phyloP scores from a whole-genome alignment of 1,284 basidiomycete genomes.

The Kalmanozyma brasiliensis region DNA sequence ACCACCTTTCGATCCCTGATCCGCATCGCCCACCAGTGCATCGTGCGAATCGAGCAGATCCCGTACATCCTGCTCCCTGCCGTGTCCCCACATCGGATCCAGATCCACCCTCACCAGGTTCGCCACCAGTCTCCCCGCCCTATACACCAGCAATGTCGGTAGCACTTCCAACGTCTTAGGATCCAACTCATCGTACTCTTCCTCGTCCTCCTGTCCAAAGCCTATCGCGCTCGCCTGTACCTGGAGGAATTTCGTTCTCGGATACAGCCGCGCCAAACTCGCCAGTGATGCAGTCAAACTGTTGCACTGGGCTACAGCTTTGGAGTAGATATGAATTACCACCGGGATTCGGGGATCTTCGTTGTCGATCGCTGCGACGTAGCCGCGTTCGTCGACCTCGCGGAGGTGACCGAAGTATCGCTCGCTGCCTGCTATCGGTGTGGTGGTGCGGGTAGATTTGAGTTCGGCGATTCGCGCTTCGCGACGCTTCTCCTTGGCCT shows the following conservation, averaged over 20 bases:
- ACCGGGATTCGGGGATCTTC: slow-evolving; percentile 38
- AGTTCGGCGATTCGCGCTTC: slow-evolving; percentile 49
- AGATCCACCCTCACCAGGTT: slow-evolving; percentile 60
- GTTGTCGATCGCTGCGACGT: slow-evolving; percentile 56
- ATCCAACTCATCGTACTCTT: slow-evolving; percentile 47
- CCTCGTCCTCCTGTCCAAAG: slow-evolving; percentile 52
- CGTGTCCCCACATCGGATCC: slow-evolving; percentile 47
- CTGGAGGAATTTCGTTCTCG: slow-evolving; percentile 57
- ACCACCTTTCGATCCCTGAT: too few relatives aligned
- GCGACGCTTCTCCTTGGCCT: slow-evolving; percentile 40
- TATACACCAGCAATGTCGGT: slow-evolving; percentile 59
- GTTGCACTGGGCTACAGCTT: slow-evolving; percentile 53
- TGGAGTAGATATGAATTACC: slow-evolving; percentile 61
- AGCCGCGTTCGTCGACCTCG: slow-evolving; percentile 56
- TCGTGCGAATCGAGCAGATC: slow-evolving; percentile 33
- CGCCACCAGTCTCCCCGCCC: slow-evolving; percentile 48
- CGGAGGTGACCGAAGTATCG: slow-evolving; percentile 59
- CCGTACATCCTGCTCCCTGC: slow-evolving; percentile 45
- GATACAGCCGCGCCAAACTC: slow-evolving; percentile 51
- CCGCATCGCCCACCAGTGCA: slow-evolving; percentile 6
- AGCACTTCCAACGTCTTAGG: slow-evolving; percentile 49
- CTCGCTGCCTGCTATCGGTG: background rate
- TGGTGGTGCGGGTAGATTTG: slow-evolving; percentile 15
- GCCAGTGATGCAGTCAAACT: slow-evolving; percentile 45
- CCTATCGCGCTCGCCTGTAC: slow-evolving; percentile 57